These are phyloP conservation scores for Sporothrix euskadiensis DNA, from an alignment of 2,329 filamentous ascomycete genomes.

Conservation along the genomic window DNA sequence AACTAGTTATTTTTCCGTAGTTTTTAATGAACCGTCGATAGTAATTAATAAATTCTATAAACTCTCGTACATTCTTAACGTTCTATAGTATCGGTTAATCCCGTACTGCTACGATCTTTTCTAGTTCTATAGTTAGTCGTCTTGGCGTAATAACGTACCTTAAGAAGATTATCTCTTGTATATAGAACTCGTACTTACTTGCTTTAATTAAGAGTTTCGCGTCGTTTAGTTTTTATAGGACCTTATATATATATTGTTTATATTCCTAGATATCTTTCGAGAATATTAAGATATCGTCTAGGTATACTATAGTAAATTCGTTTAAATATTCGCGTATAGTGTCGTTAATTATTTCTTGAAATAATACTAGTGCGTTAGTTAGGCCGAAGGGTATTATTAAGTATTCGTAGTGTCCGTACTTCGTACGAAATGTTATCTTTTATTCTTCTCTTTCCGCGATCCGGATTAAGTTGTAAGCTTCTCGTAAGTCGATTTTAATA, in stretches of 20 bases:
- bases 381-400: too few relatives aligned
- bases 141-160: neutral
- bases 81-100: neutral
- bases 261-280: neutral
- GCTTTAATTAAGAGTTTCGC: too few relatives aligned
- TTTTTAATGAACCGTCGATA: neutral
- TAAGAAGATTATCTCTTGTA: neutral
- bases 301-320: neutral
- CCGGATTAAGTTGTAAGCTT: neutral
- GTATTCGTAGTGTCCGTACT: too few relatives aligned
- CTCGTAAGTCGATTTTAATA: too few relatives aligned
- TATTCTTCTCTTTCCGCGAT: neutral
- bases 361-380: neutral
- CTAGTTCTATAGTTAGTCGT: neutral
- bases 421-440: too few relatives aligned
- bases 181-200: neutral
- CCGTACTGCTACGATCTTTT: neutral
- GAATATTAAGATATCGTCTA: neutral
- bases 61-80: too few relatives aligned
- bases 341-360: neutral
- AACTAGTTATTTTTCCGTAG: neutral
- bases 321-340: neutral
- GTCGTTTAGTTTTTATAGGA: too few relatives aligned
- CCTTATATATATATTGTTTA: neutral
- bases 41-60: neutral